Percentiles rank a stretch among this genome's conserved stretches.
Evolutionary conservation across 169 alveolate species (phyloP).

Genomic region (Plasmodium coatneyi): DNA sequence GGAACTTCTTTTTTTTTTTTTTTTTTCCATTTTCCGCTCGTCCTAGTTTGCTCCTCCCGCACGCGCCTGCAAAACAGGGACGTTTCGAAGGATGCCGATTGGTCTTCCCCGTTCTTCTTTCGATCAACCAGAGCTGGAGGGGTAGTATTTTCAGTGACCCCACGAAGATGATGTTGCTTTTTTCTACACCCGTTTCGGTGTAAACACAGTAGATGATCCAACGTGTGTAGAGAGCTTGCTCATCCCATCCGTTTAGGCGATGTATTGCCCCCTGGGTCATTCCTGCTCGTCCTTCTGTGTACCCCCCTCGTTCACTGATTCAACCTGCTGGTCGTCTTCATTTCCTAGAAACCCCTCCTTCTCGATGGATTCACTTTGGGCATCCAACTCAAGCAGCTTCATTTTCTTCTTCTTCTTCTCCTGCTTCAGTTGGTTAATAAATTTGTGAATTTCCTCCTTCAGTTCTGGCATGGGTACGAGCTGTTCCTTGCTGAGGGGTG

Average conservation of each 20-base stretch:
- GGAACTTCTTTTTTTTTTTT: background rate
- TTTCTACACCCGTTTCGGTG: background rate
- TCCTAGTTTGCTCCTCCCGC: too few relatives aligned
- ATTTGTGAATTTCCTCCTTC: constrained; percentile 84
- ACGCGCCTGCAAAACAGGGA: too few relatives aligned
- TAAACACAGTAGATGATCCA: background rate
- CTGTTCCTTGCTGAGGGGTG: constrained; percentile 89
- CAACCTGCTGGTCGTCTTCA: background rate
- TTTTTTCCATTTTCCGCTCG: background rate
- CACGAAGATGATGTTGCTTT: background rate
- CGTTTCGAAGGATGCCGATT: too few relatives aligned
- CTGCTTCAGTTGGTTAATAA: constrained; percentile 75
- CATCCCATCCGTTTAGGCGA: background rate
- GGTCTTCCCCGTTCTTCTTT: too few relatives aligned
- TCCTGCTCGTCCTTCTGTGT: background rate
- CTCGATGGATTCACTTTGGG: background rate
- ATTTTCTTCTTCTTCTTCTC: constrained; percentile 36
- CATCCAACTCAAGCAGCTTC: constrained; percentile 33
- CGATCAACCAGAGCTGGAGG: background rate
- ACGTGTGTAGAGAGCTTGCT: background rate
- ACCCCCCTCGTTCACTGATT: background rate
- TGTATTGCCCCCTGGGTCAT: background rate
- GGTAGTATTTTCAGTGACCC: background rate
- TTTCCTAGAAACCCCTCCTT: background rate
- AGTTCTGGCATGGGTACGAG: constrained; percentile 91